Evolutionary conservation across 805 yeast species (phyloP), one percentile per base, ranked within the genome.

Genomic region (Priceomyces carsonii): DNA sequence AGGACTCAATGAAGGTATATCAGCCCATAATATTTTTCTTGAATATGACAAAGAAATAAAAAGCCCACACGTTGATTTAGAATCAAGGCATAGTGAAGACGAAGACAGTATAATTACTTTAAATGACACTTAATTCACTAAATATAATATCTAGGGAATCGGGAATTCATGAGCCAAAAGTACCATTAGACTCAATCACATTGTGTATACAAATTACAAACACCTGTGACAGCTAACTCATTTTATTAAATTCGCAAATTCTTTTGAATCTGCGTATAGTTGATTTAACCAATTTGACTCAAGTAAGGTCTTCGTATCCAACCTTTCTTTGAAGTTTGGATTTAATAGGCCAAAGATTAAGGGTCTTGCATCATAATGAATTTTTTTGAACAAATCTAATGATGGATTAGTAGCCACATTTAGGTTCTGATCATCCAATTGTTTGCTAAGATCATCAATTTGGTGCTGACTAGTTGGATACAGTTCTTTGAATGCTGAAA

Each of bases 241-340:
- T 18, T 23, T 32, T 10, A 32, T 24, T 26, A 50, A 40, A 17
- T 35, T 34, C 2, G 55, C 33, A 33, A 66, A 48, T 14, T 65
- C 72, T 33, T 58, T 58, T 8, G 69, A 59, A 33, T 62, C 48
- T 12, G 71, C 67, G 39, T 66, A 68, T 6, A 61, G 66, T 36
- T 63, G 69, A 10, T 42, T 40, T 24, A 68, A 45, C 74, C 74
- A 67, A 29, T 54, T 52, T 6, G 69, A 55, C 9, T 49, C 40
- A 18, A 63, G 39, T 12, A 60, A 48, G 23, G 51, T 57, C n/a
- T 45, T 48, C 5, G 59, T 44, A 8, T 50, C 43, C 13, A 51
- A 34, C 29, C 73, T 32, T 26, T 47, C 47, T 1, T 34, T 28
- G 8, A 55, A 53, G 9, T 39, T 40, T 5, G 73, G 73, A 33